A percentile compares a stretch with the other conserved stretches of the same genome.
These are phyloP conservation scores for Mortierella sp. DNA, from an alignment of 371 early-diverging fungal genomes.

Conservation along the genomic window DNA sequence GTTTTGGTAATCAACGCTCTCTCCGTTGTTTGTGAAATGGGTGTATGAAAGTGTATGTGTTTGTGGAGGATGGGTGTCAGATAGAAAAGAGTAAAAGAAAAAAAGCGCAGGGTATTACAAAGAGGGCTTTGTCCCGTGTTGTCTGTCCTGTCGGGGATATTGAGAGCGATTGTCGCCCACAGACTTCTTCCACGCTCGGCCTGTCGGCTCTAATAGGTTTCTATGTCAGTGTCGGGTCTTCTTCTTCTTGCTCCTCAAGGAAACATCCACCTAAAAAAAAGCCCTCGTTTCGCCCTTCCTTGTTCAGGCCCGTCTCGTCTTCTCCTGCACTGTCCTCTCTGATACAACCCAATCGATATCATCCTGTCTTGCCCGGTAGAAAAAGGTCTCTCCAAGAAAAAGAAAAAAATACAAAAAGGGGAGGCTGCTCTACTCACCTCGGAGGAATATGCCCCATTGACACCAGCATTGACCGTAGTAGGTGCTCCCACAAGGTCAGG, in stretches of 20 bases:
- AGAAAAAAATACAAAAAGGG: not conserved
- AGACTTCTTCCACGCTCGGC: not conserved
- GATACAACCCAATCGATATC: too few species aligned
- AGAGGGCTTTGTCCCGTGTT: not conserved
- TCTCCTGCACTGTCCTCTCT: not conserved
- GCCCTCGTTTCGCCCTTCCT: not conserved
- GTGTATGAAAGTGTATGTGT: not conserved
- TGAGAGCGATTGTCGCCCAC: not conserved
- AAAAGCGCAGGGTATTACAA: not conserved
- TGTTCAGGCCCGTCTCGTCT: not conserved
- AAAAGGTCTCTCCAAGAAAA: not conserved
- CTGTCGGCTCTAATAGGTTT: not conserved
- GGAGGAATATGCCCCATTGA: not conserved
- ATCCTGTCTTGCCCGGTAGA: not conserved
- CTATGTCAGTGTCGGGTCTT: not conserved
- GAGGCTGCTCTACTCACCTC: not conserved
- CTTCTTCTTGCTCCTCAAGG: not conserved
- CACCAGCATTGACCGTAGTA: not conserved
- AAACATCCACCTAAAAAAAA: not conserved
- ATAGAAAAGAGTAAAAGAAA: not conserved
- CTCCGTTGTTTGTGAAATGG: not conserved
- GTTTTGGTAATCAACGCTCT: not conserved
- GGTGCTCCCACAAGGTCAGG: not conserved
- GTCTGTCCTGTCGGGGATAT: not conserved
- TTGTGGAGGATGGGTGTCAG: not conserved